Evolutionary conservation across 2,329 filamentous ascomycete genomes (phyloP).

Genomic region (Trichoderma aggressivum): DNA sequence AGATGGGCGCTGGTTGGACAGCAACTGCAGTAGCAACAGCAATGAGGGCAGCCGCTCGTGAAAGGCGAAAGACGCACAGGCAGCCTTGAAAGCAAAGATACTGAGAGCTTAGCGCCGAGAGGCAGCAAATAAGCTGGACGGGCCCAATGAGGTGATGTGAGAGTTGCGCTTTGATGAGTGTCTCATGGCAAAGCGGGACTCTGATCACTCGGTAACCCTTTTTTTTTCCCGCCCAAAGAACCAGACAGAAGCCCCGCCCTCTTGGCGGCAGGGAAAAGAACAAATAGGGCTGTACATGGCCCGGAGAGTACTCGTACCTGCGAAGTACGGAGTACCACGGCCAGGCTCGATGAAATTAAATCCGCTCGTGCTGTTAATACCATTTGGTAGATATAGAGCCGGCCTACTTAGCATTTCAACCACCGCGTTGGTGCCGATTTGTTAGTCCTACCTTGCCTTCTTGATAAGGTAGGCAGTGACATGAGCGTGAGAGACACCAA

Average conservation of each 20-base stretch:
- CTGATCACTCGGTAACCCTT: constrained; percentile 18
- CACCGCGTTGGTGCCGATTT: background rate
- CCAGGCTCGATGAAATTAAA: background rate
- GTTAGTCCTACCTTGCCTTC: background rate
- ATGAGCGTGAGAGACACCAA: background rate
- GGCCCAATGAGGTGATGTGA: background rate
- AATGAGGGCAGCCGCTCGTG: background rate
- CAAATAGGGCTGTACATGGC: constrained; percentile 6
- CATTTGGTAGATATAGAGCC: background rate
- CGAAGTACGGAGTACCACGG: background rate
- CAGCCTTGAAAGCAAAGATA: background rate
- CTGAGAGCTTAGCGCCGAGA: background rate
- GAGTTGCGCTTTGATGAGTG: constrained; percentile 10
- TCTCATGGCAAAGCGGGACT: constrained; percentile 18
- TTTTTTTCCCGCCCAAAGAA: background rate
- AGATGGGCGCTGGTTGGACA: background rate
- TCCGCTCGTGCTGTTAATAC: background rate
- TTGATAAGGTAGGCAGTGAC: background rate
- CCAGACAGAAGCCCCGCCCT: constrained; percentile 3
- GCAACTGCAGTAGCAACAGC: background rate
- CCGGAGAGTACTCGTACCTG: background rate
- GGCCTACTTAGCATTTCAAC: background rate
- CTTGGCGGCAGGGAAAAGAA: constrained; percentile 9
- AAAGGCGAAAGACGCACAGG: background rate
- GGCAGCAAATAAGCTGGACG: constrained; percentile 8